Conservation (phyloP, 345 rosid genomes). For the Capsella bursapastoris region DNA sequence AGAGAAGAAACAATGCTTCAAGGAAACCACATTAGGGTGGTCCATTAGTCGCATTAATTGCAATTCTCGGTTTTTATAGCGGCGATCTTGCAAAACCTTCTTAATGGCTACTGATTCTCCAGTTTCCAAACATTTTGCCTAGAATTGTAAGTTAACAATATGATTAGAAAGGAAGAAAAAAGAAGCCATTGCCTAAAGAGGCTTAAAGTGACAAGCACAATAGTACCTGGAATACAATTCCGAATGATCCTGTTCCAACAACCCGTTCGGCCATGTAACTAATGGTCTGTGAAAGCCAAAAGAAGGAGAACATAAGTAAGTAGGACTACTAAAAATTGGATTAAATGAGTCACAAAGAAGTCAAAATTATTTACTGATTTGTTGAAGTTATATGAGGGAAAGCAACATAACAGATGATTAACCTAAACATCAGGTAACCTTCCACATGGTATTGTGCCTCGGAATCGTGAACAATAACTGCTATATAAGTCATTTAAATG, state of each 20-base stretch:
- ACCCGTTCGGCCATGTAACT: constrained; percentile 91
- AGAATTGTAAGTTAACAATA: constrained; percentile 28
- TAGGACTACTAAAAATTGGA: constrained; percentile 8
- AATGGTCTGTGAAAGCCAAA: constrained; percentile 56
- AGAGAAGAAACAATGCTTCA: constrained; percentile 90
- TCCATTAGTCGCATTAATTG: constrained; percentile 80
- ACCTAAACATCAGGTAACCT: neutral
- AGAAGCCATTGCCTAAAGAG: neutral
- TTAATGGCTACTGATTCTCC: constrained; percentile 87
- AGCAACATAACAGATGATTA: neutral
- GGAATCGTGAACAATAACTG: neutral
- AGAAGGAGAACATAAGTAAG: constrained; percentile 27
- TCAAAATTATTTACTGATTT: too few relatives aligned
- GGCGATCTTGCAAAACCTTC: constrained; percentile 82
- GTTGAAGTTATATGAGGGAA: neutral
- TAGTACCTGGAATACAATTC: constrained; percentile 77
- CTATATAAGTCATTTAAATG: neutral
- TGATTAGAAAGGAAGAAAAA: neutral
- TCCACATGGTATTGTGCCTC: neutral
- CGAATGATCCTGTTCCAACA: constrained; percentile 84
- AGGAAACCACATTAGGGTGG: constrained; percentile 78
- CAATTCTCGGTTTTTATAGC: constrained; percentile 82
- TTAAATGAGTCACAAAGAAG: neutral
- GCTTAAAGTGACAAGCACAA: constrained; percentile 12
- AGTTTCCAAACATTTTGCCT: constrained; percentile 92